Evolutionary conservation across 139 green algal genomes (phyloP).

Genomic region (Chlamydomonas schloesseri): DNA sequence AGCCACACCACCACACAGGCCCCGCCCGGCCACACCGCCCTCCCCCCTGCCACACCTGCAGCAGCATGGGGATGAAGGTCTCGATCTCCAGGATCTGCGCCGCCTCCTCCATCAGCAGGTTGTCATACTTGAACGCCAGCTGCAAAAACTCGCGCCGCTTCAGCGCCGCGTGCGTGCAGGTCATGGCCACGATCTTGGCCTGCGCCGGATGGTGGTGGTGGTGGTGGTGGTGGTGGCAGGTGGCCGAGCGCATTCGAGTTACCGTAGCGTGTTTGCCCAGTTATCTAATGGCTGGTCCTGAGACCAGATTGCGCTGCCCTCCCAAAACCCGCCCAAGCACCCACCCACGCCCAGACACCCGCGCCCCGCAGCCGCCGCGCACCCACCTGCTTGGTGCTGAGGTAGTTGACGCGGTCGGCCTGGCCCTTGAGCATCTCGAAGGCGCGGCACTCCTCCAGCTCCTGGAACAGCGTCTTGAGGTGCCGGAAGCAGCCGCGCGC

Average conservation of each 20-base stretch:
- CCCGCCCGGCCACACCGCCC: background rate
- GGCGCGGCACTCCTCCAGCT: slow-evolving; percentile 96
- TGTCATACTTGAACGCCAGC: slow-evolving; percentile 97
- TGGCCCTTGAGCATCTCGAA: slow-evolving; percentile 97
- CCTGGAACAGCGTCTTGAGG: slow-evolving; percentile 92
- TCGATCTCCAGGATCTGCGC: slow-evolving; percentile 99
- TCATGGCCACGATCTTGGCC: slow-evolving; percentile 99
- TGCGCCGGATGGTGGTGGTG: slow-evolving; percentile 63
- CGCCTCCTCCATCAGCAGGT: slow-evolving; percentile 97
- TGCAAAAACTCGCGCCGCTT: slow-evolving; percentile 96
- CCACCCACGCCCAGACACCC: background rate
- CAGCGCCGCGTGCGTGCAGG: slow-evolving; percentile 97
- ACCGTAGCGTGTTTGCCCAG: too few relatives aligned
- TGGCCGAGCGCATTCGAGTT: background rate
- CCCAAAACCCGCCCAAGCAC: background rate
- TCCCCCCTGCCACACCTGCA: slow-evolving; percentile 64
- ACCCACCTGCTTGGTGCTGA: slow-evolving; percentile 87
- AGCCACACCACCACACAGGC: too few relatives aligned
- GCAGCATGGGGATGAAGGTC: slow-evolving; percentile 98
- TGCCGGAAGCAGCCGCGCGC: slow-evolving; percentile 91
- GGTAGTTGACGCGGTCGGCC: slow-evolving; percentile 95
- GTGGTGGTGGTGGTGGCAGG: background rate
- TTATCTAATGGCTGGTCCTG: too few relatives aligned
- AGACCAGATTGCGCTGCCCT: too few relatives aligned
- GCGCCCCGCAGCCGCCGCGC: background rate